phyloP scores from a whole-genome alignment of 2,329 filamentous ascomycete genomes.

The Trichophyton mentagrophytes region DNA sequence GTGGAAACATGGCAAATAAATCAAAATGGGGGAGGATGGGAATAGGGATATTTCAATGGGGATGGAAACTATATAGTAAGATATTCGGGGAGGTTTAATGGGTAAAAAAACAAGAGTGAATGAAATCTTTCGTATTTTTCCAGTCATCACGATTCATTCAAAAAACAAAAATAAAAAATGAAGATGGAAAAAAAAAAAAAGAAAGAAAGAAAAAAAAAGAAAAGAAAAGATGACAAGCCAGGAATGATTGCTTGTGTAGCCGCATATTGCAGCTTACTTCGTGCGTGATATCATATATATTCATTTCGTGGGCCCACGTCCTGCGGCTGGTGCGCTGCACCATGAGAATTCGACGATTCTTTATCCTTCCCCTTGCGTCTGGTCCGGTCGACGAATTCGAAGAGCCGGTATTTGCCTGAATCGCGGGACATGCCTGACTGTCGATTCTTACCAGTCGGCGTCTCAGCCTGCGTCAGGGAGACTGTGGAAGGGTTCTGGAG shows the following conservation, averaged over 20 bases:
- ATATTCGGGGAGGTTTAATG: not conserved
- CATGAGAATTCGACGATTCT: slow-evolving; percentile 4
- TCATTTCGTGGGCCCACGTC: slow-evolving; percentile 13
- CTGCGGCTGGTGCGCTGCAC: not conserved
- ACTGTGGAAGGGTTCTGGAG: slow-evolving; percentile 38
- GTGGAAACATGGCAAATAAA: not conserved
- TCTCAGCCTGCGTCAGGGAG: slow-evolving; percentile 30
- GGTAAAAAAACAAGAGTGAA: not conserved
- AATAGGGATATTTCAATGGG: not conserved
- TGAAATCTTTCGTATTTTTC: not conserved
- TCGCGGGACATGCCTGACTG: slow-evolving; percentile 30
- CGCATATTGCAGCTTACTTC: not conserved
- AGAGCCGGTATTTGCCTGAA: slow-evolving; percentile 31
- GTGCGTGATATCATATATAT: slow-evolving; percentile 9
- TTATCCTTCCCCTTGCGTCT: slow-evolving; percentile 13
- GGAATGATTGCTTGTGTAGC: not conserved
- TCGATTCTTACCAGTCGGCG: slow-evolving; percentile 20
- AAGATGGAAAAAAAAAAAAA: not conserved
- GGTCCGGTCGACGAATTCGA: slow-evolving; percentile 26
- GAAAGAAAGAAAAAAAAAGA: too few species aligned
- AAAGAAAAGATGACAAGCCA: too few species aligned
- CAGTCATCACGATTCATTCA: not conserved
- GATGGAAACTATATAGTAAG: not conserved
- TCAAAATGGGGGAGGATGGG: not conserved
- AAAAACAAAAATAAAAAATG: not conserved